Evolutionary conservation across 108 stramenopile genomes (phyloP).

Genomic region (Cyclotella cryptica): DNA sequence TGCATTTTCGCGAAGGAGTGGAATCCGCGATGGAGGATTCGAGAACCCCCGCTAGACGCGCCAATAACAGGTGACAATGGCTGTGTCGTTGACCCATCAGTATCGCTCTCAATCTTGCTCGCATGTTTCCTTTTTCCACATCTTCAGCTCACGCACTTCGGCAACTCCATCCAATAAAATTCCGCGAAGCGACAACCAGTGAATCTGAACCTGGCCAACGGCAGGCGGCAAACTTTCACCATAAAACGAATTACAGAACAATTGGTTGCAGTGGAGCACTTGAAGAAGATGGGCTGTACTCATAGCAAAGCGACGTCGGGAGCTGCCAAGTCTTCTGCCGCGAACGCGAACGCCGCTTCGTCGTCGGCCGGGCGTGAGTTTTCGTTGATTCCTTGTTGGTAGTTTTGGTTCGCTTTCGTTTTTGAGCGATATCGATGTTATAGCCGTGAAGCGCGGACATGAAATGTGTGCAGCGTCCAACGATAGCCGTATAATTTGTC

Average conservation of each 20-base stretch:
- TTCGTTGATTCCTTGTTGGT: no score
- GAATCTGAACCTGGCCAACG: not conserved
- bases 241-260: not conserved
- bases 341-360: conserved; percentile 12
- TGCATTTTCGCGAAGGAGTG: not conserved
- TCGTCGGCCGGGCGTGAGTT: conserved; percentile 7
- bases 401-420: not conserved
- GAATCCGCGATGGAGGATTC: no score
- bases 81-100: no score
- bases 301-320: conserved; percentile 30
- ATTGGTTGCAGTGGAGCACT: not conserved
- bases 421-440: not conserved
- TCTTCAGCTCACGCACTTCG: no score
- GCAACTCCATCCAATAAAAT: not conserved
- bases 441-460: no score
- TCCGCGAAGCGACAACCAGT: not conserved
- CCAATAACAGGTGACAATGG: no score
- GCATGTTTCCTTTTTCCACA: no score
- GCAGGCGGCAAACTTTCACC: not conserved
- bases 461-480: no score
- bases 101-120: no score
- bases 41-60: no score
- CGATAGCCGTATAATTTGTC: no score
- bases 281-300: conserved; percentile 24
- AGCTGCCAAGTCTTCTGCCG: conserved; percentile 7